Evolutionary conservation across 176 grass and related monocot species (phyloP), one percentile per base, ranked within the genome.

Genomic region (Pontederia paniculata): DNA sequence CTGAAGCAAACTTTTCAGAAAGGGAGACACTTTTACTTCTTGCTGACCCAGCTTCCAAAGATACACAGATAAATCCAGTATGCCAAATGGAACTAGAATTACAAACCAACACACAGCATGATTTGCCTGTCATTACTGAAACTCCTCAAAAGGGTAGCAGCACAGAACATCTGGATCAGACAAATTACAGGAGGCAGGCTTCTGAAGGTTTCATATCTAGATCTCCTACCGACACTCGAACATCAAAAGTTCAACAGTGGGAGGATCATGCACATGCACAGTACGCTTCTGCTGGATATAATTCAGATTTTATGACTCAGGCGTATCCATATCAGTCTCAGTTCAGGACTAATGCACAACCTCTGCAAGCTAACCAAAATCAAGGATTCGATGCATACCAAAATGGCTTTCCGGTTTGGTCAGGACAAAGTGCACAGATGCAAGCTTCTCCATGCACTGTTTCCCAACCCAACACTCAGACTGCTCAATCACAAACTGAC

Each of bases 361-460:
- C 52, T 63, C 68, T 20, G 18, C 62, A 63, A 53, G 44, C 20
- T 47, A 58, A 63, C 50, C 79, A 80, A 83, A 57, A 48, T 63
- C 74, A 78, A 82, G 21, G 44, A 75, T 54, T 67, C 72, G 77
- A 85, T 70, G 50, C 67, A 21, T 47, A 63, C 63, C 78, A 74
- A 84, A 78, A 77, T 59, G 49, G 62, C 66, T 76, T 81, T 47
- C 17, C 68, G 63, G 57, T 61, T 69, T 69, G 66, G 77, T 5
- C 56, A 67, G 67, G 69, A 69, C 75, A 84, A 75, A 72, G 48
- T 55, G 69, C 69, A 37, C 81, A 76, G 76, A 73, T 71, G 44
- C 70, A 84, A 51, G 77, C 57, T 14, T 52, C 53, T 65, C 52
- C 67, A 70, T 79, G 52, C 73, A 56, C 70, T 46, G 64, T 75